Evolutionary conservation across 2,329 filamentous ascomycete species (phyloP), one percentile per base, ranked within the genome.

Genomic region (Claviceps pazoutovae): DNA sequence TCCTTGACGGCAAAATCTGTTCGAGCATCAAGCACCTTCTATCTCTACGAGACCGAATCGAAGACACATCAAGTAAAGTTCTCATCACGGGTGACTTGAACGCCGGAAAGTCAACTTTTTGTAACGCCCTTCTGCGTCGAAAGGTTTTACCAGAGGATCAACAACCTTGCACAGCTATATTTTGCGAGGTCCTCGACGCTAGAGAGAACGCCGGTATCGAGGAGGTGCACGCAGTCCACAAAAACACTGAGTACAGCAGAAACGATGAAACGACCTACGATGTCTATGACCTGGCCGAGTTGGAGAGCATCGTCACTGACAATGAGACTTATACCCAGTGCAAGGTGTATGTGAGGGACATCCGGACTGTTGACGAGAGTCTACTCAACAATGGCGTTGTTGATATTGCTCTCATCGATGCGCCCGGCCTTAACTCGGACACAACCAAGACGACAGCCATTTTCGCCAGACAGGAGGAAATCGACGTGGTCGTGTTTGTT

Each of bases 401-500:
- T 43, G 93, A 98, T 62, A 98, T 98, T 64, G 90, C 93, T 1
- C 76, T 98, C 50, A 98, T 98, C 58, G 93, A 98, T 67, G 93
- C 93, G 0, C 93, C 93, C 1, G 93, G 93, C 34, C 75, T 98
- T 50, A 98, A 98, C 68, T 88, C 87, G 21, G 91, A 98, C 65
- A 97, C 91, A 1, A 82, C 95, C 46, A 95, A 97, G 71, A 98
- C 93, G 0, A 98, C 93, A 1, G 93, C 93, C 19, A 86, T 98
- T 6, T 98, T 98, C 66, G 93, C 93, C 23, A 79, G 93, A 53
- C 93, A 98, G 64, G 93, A 98, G 66, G 93, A 98, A 68, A 98
- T 98, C 56, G 93, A 98, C 60, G 93, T 98, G 0, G 93, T 98
- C 1, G 90, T 98, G 0, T 98, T 98, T 61, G 93, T 98, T 37